Conservation (phyloP, 139 green algal species). For the Micractinium sp. region DNA sequence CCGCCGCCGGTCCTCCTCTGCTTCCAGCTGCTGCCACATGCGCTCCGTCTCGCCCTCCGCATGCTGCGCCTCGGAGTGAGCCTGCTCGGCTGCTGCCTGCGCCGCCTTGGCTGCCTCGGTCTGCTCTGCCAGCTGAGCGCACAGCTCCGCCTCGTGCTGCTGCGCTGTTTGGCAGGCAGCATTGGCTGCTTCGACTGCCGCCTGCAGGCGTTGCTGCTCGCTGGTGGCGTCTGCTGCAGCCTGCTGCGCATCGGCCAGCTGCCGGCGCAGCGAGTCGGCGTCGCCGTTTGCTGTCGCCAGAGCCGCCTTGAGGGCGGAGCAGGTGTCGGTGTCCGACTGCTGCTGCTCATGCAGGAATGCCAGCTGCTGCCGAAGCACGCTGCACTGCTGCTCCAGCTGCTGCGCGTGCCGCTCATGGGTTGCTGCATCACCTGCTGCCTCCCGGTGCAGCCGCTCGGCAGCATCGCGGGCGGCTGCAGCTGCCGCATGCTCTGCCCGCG, state of each 20-base stretch:
- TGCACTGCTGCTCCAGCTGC: conserved; percentile 36
- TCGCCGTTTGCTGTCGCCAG: conserved; percentile 5
- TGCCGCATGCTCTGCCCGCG: background rate
- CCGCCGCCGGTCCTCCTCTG: conserved; percentile 15
- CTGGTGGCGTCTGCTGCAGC: background rate
- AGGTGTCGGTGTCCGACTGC: background rate
- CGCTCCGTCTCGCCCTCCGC: background rate
- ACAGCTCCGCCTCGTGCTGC: conserved; percentile 1
- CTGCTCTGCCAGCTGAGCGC: background rate
- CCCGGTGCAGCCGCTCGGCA: background rate
- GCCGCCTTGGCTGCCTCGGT: background rate
- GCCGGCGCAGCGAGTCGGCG: background rate
- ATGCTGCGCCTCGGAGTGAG: background rate
- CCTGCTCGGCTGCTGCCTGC: conserved; percentile 5
- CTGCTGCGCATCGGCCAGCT: background rate
- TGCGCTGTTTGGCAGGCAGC: background rate
- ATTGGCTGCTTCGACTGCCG: background rate
- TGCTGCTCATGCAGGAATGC: conserved; percentile 23
- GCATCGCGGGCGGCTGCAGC: background rate
- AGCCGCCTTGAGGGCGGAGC: background rate
- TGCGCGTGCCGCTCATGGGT: background rate
- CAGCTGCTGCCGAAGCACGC: conserved; percentile 30
- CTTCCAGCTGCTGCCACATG: conserved; percentile 13
- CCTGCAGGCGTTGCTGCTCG: conserved; percentile 4
- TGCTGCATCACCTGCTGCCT: background rate